These are phyloP conservation scores for Ophiocordyceps camponoti-floridani DNA, from an alignment of 2,329 filamentous ascomycete genomes.

Conservation along the genomic window DNA sequence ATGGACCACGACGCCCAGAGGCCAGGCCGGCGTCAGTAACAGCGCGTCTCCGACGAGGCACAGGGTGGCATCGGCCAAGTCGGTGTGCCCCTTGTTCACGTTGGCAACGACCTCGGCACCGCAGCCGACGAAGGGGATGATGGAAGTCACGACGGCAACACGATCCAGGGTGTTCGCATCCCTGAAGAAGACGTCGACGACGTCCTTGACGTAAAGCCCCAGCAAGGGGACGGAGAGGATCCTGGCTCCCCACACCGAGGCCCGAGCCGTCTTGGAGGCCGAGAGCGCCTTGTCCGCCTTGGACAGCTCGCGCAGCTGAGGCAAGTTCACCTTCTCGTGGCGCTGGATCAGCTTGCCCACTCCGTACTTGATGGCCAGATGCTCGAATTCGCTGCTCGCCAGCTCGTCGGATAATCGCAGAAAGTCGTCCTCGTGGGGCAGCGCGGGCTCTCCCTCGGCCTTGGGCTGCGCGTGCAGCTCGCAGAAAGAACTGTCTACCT, in stretches of 20 bases:
- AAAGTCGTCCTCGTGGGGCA: not conserved
- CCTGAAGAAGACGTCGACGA: not conserved
- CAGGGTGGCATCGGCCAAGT: not conserved
- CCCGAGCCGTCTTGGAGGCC: not conserved
- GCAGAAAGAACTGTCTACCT: not conserved
- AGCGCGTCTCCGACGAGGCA: not conserved
- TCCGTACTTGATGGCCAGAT: not conserved
- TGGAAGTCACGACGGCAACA: not conserved
- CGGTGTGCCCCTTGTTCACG: not conserved
- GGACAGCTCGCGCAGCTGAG: not conserved
- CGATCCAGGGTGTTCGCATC: not conserved
- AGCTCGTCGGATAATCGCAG: not conserved
- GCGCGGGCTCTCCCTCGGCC: not conserved
- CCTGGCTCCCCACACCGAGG: not conserved
- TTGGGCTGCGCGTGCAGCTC: too few relatives aligned
- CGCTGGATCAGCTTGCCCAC: not conserved
- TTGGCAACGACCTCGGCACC: not conserved
- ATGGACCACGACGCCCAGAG: not conserved
- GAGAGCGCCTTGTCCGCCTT: not conserved
- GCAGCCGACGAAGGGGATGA: not conserved
- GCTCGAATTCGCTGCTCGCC: not conserved
- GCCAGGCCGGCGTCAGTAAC: not conserved
- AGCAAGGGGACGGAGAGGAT: not conserved
- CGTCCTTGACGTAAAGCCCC: not conserved
- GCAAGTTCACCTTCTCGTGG: not conserved